A percentile compares a stretch with the other conserved stretches of the same genome.
phyloP scores from a whole-genome alignment of 768 basidiomycete species.

The Suillus tomentosus region DNA sequence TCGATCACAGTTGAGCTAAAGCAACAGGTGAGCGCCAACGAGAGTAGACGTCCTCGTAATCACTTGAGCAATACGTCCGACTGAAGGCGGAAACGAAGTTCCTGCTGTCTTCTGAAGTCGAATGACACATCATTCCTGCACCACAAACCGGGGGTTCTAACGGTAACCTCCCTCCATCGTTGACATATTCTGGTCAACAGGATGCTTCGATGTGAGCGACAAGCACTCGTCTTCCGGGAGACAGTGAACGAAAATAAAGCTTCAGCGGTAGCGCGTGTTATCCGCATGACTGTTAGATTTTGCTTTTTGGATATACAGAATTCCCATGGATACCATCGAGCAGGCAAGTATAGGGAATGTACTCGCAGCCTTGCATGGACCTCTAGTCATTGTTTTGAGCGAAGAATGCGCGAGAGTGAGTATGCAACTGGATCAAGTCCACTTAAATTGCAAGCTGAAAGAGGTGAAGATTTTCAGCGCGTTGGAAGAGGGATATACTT shows the following conservation, averaged over 20 bases:
- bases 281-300: no score
- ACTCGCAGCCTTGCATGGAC: neutral
- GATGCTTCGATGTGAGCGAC: no score
- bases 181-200: constrained; percentile 24
- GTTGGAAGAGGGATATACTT: neutral
- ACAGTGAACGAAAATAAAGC: no score
- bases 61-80: constrained; percentile 10
- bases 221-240: no score
- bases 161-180: constrained; percentile 46
- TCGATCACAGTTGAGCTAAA: neutral
- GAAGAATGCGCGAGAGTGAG: neutral
- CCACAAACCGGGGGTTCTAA: constrained; percentile 48
- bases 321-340: no score
- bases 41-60: constrained; percentile 16
- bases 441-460: neutral
- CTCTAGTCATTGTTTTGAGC: neutral
- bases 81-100: neutral
- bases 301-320: no score
- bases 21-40: neutral
- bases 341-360: neutral
- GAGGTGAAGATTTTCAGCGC: neutral
- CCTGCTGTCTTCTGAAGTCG: no score
- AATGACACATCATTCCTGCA: constrained; percentile 15
- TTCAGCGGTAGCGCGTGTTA: no score
- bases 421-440: neutral